Base-by-base conservation (phyloP, 2,329 filamentous ascomycete species). In the Monosporascus sp. region DNA sequence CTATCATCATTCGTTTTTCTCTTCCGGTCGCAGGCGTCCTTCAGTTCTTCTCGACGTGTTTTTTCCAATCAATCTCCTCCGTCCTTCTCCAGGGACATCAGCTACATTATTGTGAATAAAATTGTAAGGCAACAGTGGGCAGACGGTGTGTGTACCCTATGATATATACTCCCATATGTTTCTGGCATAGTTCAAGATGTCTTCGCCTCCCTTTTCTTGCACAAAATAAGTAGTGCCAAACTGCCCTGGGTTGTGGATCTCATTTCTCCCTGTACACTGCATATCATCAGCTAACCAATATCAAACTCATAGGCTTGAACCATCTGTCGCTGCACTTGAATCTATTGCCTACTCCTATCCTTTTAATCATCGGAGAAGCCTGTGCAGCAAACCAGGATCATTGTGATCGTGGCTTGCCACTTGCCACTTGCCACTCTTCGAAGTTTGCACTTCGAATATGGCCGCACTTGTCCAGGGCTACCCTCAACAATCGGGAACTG, bases 381-480 rank as follows among this genome's bases (percentile, higher is more conserved):
- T 27, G 48, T 41, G 48, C 51, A 50, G 55, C 51, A 49, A 60
- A 56, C 48, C 54, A 46, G 53, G 46, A 54, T 49, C 49, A 53
- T 50, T 48, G 54, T 50, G 51, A 53, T 52, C 56, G 57, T 53
- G 55, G 54, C 54, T 57, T 56, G 53, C 51, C 36, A 36, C 54
- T 17, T 51, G 47, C 54, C 31, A 34, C 54, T n/a, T 51, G 47
- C 54, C 31, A 34, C 38, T 44, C 48, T 37, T 52, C 42, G 51
- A 50, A 39, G 52, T 47, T n/a, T 48, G 51, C 55, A 56, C 51
- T 49, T 56, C 52, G 64, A 65, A 64, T 60, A 93, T 94, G 89
- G 89, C 89, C 77, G 88, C 89, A 72, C 79, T 93, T 77, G 86
- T 92, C 67, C 89, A 93, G 75, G 84, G 86, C 57, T 89, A 88